Evolutionary conservation across 805 yeast species (phyloP), one percentile per base, ranked within the genome.

Genomic region (Pichia deserticola): DNA sequence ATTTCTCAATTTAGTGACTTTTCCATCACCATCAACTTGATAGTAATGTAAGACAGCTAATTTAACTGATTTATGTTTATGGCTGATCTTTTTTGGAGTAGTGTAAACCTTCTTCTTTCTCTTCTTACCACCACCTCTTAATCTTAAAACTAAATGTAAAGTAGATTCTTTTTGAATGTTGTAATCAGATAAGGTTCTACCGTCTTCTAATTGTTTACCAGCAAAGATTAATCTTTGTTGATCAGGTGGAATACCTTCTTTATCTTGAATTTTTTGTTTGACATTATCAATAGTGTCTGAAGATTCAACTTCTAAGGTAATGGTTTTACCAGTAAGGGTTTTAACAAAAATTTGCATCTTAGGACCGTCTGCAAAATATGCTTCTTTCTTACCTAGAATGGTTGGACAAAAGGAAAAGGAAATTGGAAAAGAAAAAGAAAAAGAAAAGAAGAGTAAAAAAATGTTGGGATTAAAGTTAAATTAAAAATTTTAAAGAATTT

Each of bases 71-170:
- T 87, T 93, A 86, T 89, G 97, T 86, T 89, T 90, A 95, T 93
- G 98, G 81, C 79, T 88, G 81, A 93, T 88, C 86, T 90, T 95
- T 90, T 93, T 93, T 82, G 99, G 99, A 73, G 98, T 92, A 80
- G 98, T 92, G 92, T 92, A 93, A 74, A 89, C 97, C 95, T 92
- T 92, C 97, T 93, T 93, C 93, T 93, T 93, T 85, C 96, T 92
- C 93, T 93, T 93, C 88, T 90, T 93, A 82, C 96, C 96, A 66
- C 81, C 81, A 75, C 84, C 84, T 77, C 84, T 78, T 69, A 78
- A 75, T 77, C 84, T 78, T 57, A 78, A 72, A 41, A 78, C 84
- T 72, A 78, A 78, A 71, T 78, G 84, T 41, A 77, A 64, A 54
- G 72, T 68, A 51, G 96, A 87, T 74, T 89, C 96, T 79, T 89